phyloP scores from a whole-genome alignment of 1,284 basidiomycete species.

The Ceratobasidium sp. region DNA sequence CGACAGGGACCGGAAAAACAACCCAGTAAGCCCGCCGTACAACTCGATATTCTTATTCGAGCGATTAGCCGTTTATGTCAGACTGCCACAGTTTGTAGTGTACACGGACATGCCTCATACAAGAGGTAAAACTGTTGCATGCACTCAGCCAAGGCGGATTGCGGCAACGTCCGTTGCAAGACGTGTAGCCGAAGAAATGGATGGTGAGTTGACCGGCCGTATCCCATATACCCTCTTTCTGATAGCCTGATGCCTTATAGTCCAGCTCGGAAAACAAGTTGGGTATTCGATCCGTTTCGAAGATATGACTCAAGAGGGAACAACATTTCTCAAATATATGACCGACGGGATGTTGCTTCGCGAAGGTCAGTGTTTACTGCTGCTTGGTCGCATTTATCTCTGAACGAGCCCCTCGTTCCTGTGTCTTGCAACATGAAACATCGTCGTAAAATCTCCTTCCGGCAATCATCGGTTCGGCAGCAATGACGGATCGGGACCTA shows the following conservation, averaged over 20 bases:
- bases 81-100: conserved; percentile 95
- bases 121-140: conserved; percentile 92
- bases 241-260: conserved; percentile 58
- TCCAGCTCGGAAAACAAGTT: conserved; percentile 92
- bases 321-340: conserved; percentile 98
- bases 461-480: conserved; percentile 98
- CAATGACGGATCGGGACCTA: conserved; percentile 95
- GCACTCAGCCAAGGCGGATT: conserved; percentile 96
- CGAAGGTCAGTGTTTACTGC: conserved; percentile 15
- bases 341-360: conserved; percentile 90
- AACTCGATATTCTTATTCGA: conserved; percentile 49
- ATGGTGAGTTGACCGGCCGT: conserved; percentile 66
- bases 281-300: conserved; percentile 99
- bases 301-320: conserved; percentile 93
- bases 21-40: conserved; percentile 78
- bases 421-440: too few species aligned
- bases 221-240: background rate
- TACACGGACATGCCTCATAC: conserved; percentile 93
- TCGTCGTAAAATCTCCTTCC: too few species aligned
- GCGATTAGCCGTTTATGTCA: conserved; percentile 49
- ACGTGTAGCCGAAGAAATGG: conserved; percentile 99
- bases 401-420: too few species aligned
- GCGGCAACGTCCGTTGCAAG: conserved; percentile 99
- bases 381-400: background rate
- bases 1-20: conserved; percentile 98